Evolutionary conservation across 75 land plant genomes (phyloP).

Genomic region (Pinus albicaulis): DNA sequence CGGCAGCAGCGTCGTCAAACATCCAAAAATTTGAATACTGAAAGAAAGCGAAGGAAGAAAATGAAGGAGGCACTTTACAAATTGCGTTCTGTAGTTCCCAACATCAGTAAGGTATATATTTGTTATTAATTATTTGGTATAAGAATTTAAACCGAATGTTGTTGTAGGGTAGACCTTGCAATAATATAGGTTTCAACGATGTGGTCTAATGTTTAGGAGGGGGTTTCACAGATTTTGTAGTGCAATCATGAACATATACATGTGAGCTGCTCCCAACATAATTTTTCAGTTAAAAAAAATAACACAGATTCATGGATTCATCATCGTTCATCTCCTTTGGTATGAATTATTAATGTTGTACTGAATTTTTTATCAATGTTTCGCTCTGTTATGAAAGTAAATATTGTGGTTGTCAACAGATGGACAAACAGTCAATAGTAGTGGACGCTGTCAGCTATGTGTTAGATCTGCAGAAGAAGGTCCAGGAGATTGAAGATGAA

Average conservation of each 20-base stretch:
- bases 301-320: no score
- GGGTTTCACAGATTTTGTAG: no score
- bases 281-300: rapidly evolving
- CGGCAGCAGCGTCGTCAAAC: not conserved
- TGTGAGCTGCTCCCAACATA: rapidly evolving
- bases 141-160: no score
- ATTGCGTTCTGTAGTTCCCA: conserved; percentile 26
- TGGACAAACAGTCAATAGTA: conserved; percentile 47
- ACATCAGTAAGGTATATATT: conserved; percentile 21
- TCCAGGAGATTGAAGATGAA: conserved; percentile 29
- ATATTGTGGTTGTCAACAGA: conserved; percentile 9
- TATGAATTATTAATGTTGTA: no score
- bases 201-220: no score
- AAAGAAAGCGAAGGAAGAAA: conserved; percentile 29
- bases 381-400: no score
- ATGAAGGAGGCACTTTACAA: conserved; percentile 19
- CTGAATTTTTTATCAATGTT: no score
- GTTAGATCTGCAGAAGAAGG: conserved; percentile 34
- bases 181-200: no score
- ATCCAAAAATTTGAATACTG: conserved; percentile 19
- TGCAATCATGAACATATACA: no score
- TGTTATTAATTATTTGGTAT: not conserved
- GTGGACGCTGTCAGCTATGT: conserved; percentile 42
- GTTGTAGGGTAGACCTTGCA: no score
- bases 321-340: no score